Percentiles rank a stretch among this genome's conserved stretches.
These are phyloP conservation scores for Auricularia sp. DNA, from an alignment of 768 basidiomycete genomes.

Conservation along the genomic window DNA sequence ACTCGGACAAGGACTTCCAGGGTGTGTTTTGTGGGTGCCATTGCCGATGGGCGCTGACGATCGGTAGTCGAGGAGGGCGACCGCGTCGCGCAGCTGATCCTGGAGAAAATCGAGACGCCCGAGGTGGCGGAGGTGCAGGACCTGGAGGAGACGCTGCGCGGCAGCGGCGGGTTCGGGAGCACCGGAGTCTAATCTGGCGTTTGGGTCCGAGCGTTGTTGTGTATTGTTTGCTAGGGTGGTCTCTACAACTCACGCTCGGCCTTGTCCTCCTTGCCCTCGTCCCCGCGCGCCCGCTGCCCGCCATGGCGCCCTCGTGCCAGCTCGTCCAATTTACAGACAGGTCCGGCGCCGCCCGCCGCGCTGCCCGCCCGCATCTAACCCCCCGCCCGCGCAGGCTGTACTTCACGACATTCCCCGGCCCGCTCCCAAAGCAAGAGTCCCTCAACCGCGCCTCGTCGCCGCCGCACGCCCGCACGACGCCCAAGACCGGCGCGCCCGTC, in stretches of 20 bases:
- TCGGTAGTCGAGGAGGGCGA: constrained; percentile 79
- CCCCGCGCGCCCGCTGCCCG: background rate
- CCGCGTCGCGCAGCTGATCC: constrained; percentile 88
- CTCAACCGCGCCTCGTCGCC: constrained; percentile 62
- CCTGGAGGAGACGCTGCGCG: constrained; percentile 77
- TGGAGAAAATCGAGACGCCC: constrained; percentile 84
- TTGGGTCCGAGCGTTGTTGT: background rate
- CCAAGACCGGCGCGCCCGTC: constrained; percentile 36
- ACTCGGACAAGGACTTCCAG: constrained; percentile 80
- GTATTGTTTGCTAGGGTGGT: no score
- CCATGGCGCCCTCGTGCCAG: constrained; percentile 8
- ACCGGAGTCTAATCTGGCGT: constrained; percentile 61
- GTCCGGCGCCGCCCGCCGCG: background rate
- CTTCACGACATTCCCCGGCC: constrained; percentile 82
- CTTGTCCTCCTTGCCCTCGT: background rate
- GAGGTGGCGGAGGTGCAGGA: constrained; percentile 81
- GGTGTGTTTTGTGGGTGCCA: constrained; percentile 30
- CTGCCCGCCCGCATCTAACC: no score
- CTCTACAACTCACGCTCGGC: background rate
- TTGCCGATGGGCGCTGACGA: background rate
- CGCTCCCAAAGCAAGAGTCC: constrained; percentile 51
- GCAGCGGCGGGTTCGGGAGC: constrained; percentile 72
- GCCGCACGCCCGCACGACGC: constrained; percentile 41
- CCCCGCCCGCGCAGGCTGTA: constrained; percentile 44
- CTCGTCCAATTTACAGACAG: constrained; percentile 10